phyloP scores from a whole-genome alignment of 805 yeast genomes.

The Jamesozyma jinghongensis region DNA sequence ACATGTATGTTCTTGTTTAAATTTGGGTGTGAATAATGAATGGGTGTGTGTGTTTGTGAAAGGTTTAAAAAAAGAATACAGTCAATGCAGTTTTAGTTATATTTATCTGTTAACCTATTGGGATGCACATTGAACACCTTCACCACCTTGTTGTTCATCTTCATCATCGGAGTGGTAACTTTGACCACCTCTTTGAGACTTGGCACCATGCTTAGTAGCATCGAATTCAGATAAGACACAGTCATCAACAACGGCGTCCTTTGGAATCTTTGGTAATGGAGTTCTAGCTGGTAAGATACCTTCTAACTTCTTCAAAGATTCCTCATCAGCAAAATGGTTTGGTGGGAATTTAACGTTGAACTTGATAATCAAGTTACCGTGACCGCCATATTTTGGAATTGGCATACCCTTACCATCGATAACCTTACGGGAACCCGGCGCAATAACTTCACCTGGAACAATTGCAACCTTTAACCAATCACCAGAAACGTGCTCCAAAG shows the following conservation, averaged over 20 bases:
- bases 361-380: constrained; percentile 78
- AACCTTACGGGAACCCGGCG: constrained; percentile 76
- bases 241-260: constrained; percentile 70
- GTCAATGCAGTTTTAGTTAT: neutral
- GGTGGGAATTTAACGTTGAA: constrained; percentile 86
- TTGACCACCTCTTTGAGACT: constrained; percentile 31
- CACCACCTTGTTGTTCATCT: constrained; percentile 35
- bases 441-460: constrained; percentile 85
- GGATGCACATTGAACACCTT: constrained; percentile 69
- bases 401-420: constrained; percentile 98
- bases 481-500: constrained; percentile 83
- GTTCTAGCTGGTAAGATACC: constrained; percentile 71
- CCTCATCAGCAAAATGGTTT: constrained; percentile 63
- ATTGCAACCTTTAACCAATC: constrained; percentile 78
- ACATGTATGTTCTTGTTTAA: too few species aligned
- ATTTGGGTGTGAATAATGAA: too few species aligned
- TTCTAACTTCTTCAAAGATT: constrained; percentile 64
- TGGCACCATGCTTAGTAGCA: constrained; percentile 44
- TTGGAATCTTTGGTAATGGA: constrained; percentile 46
- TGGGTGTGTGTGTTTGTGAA: too few species aligned
- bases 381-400: constrained; percentile 74
- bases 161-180: constrained; percentile 50
- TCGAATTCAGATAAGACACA: constrained; percentile 62
- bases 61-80: neutral
- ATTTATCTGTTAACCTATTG: constrained; percentile 39